These are phyloP conservation scores for Dactylella cylindrospora DNA, from an alignment of 2,329 filamentous ascomycete species.

Conservation along the genomic window DNA sequence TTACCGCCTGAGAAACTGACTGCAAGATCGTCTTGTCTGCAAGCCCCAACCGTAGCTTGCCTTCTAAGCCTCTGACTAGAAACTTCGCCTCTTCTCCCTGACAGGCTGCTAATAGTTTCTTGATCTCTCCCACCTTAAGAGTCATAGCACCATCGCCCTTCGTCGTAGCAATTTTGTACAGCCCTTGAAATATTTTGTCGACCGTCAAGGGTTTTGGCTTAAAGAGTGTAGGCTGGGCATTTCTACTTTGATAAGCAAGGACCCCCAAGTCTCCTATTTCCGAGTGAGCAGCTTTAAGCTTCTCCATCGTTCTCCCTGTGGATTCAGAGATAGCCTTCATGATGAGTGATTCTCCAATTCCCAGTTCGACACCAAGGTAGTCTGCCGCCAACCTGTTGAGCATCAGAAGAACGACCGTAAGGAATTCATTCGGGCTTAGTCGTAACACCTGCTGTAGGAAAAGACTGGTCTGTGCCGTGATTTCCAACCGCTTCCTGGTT, in stretches of 20 bases:
- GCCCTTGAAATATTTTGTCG: slow-evolving; percentile 77
- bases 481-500: slow-evolving; percentile 86
- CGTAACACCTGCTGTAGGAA: slow-evolving; percentile 94
- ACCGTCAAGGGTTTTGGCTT: slow-evolving; percentile 91
- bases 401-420: slow-evolving; percentile 90
- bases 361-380: slow-evolving; percentile 92
- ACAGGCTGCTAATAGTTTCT: slow-evolving; percentile 89
- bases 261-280: slow-evolving; percentile 94
- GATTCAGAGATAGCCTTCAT: slow-evolving; percentile 98
- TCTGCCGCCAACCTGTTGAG: slow-evolving; percentile 97
- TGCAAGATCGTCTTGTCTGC: slow-evolving; percentile 92
- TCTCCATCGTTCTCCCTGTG: slow-evolving; percentile 79
- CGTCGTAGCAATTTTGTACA: slow-evolving; percentile 84
- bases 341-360: slow-evolving; percentile 96
- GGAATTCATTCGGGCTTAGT: slow-evolving; percentile 80
- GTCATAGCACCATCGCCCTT: slow-evolving; percentile 84
- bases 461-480: slow-evolving; percentile 81
- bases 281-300: slow-evolving; percentile 94
- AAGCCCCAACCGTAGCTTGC: slow-evolving; percentile 85
- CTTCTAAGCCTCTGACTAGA: slow-evolving; percentile 87
- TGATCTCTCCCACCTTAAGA: slow-evolving; percentile 90
- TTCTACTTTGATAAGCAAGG: slow-evolving; percentile 91
- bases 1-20: slow-evolving; percentile 82
- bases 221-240: slow-evolving; percentile 97
- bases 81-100: slow-evolving; percentile 95